phyloP scores from a whole-genome alignment of 208 protist species.

The Blastocrithidia nonstop region DNA sequence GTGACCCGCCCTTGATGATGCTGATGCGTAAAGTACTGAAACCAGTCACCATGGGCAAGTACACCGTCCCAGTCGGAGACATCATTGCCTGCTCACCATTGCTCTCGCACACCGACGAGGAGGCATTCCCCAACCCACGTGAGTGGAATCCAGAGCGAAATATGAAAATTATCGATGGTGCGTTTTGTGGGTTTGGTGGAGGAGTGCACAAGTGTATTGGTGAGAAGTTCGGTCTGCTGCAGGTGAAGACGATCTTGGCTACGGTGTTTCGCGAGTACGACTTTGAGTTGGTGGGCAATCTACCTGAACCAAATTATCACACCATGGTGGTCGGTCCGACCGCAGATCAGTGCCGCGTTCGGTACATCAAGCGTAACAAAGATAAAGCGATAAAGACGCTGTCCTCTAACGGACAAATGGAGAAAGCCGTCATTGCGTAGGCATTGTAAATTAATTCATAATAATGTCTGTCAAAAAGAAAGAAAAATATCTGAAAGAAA shows the following conservation, averaged over 20 bases:
- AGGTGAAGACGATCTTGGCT: conserved; percentile 85
- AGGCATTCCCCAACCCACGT: conserved; percentile 69
- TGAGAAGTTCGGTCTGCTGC: conserved; percentile 86
- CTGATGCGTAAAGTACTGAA: conserved; percentile 86
- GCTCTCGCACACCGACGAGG: conserved; percentile 62
- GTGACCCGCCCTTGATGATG: conserved; percentile 84
- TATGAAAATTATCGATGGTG: conserved; percentile 53
- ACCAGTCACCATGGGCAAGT: conserved; percentile 54
- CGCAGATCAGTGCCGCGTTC: conserved; percentile 37
- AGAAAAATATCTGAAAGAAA: not conserved
- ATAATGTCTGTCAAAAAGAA: not conserved
- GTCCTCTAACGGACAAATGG: not conserved
- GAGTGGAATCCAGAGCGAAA: conserved; percentile 81
- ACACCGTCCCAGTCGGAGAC: conserved; percentile 77
- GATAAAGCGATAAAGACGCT: not conserved
- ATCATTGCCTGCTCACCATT: conserved; percentile 76
- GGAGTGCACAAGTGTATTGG: conserved; percentile 87
- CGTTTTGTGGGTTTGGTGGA: conserved; percentile 79
- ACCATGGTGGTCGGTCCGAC: conserved; percentile 82
- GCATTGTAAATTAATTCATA: not conserved
- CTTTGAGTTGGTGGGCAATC: conserved; percentile 49
- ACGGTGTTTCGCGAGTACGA: conserved; percentile 80
- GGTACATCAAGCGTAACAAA: conserved; percentile 57
- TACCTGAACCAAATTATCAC: conserved; percentile 79
- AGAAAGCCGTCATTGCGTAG: not conserved